Base-by-base conservation (phyloP, 176 grass and related monocot species). In the Melocanna baccifera region DNA sequence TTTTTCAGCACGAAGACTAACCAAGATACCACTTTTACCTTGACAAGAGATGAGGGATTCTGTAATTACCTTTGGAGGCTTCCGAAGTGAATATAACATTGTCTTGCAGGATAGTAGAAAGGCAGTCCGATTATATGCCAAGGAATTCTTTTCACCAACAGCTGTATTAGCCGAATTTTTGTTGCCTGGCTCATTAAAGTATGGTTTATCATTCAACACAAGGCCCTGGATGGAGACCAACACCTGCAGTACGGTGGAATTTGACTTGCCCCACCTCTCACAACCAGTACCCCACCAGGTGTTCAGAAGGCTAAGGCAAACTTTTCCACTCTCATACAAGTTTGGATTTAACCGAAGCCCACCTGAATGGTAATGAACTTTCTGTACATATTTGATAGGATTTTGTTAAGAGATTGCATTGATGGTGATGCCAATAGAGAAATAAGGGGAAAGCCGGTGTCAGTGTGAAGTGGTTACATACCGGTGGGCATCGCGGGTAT, bases 231-330 rank as follows among this genome's bases (percentile, higher is more conserved):
- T 90, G 62, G 93, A 94, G 68, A 94, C 79, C 83, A 92, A 56
- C 56, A 94, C 93, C 79, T 94, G 93, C 55, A 94, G 79, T 70
- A 90, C 86, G 40, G 90, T 94, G 22, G 93, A 94, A 42, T 86
- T 92, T 26, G 90, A 86, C 81, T 91, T 91, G 64, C 76, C 81
- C 93, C 93, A 94, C 68, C 51, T 92, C 79, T 94, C 87, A 37
- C 90, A 92, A 55, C 92, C 92, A 63, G 56, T 86, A 67, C 92
- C 92, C 75, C 77, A 67, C 92, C 92, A 94, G 51, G 92, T 94
- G 79, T 94, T 94, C n/a, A 94, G 79, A 75, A 94, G 90, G 74
- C 92, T 94, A 79, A 94, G 90, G 78, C 92, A 94, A 75, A 94
- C 90, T 59, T 92, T 94, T 40, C 92, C 92, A 68, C 73, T 90